Conservation (phyloP, 2,329 filamentous ascomycete genomes). For the Exserohilum turcica region DNA sequence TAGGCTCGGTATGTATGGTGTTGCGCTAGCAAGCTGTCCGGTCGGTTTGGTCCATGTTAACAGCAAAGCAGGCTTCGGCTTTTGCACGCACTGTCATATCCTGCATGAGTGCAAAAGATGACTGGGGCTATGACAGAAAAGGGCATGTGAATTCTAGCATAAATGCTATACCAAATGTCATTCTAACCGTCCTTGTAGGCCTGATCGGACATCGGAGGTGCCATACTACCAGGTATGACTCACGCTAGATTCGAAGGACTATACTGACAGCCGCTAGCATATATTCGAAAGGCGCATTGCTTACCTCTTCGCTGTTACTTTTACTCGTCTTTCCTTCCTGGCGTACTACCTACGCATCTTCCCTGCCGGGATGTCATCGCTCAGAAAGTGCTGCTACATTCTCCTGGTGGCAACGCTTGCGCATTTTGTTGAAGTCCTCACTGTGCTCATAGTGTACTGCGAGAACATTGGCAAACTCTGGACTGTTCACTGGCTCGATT, state of each 20-base stretch:
- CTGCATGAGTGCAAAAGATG: constrained; percentile 36
- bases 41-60: constrained; percentile 5
- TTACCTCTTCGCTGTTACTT: constrained; percentile 42
- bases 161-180: not conserved
- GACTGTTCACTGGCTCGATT: constrained; percentile 25
- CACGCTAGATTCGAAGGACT: not conserved
- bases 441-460: constrained; percentile 31
- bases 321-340: constrained; percentile 44
- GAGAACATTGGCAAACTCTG: constrained; percentile 32
- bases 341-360: constrained; percentile 47
- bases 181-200: constrained; percentile 14
- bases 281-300: constrained; percentile 42
- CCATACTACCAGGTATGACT: constrained; percentile 28
- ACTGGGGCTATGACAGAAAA: constrained; percentile 29
- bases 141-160: constrained; percentile 19
- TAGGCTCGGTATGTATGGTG: constrained; percentile 22
- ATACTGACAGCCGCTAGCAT: constrained; percentile 17
- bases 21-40: too few relatives aligned
- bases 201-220: constrained; percentile 24
- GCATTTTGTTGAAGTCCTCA: constrained; percentile 30
- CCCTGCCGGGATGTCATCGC: constrained; percentile 24
- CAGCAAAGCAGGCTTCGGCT: constrained; percentile 18
- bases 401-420: constrained; percentile 24
- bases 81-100: constrained; percentile 32
- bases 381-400: constrained; percentile 25